A percentile compares a stretch with the other conserved stretches of the same genome.
Evolutionary conservation across 805 yeast genomes (phyloP).

Genomic region (Yarrowia sp.): DNA sequence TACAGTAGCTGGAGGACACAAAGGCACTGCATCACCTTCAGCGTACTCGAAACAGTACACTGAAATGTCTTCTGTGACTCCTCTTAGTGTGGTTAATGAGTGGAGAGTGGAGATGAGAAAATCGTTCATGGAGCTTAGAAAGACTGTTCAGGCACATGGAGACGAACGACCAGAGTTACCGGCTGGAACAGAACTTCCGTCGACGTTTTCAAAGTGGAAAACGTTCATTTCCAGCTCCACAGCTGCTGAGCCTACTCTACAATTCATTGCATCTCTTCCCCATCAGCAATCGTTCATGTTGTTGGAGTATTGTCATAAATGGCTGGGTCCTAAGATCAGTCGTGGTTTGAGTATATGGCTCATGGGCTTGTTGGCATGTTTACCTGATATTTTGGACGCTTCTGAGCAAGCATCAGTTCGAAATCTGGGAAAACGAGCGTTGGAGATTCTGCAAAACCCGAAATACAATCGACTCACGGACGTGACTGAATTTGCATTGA

Average conservation of each 20-base stretch:
- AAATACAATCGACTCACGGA: slow-evolving; percentile 26
- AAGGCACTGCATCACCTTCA: neutral
- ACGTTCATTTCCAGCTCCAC: slow-evolving; percentile 39
- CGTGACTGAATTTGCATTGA: slow-evolving; percentile 31
- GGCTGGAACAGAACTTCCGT: slow-evolving; percentile 38
- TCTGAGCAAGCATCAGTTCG: slow-evolving; percentile 46
- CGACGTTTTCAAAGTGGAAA: slow-evolving; percentile 46
- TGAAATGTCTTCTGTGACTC: neutral
- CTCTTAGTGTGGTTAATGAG: slow-evolving; percentile 6
- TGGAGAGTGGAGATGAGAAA: slow-evolving; percentile 8
- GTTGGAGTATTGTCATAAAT: slow-evolving; percentile 45
- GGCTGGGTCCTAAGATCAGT: slow-evolving; percentile 43
- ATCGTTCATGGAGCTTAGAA: neutral
- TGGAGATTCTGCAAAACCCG: slow-evolving; percentile 30
- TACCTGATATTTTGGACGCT: slow-evolving; percentile 43
- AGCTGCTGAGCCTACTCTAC: slow-evolving; percentile 38
- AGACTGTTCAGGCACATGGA: neutral
- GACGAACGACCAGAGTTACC: neutral
- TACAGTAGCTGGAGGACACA: neutral
- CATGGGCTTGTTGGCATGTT: slow-evolving; percentile 41
- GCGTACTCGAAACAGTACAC: slow-evolving; percentile 2
- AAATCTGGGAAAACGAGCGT: slow-evolving; percentile 42
- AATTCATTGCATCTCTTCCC: slow-evolving; percentile 40
- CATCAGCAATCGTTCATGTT: slow-evolving; percentile 42
- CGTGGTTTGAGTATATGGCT: slow-evolving; percentile 43